A percentile compares a stretch with the other conserved stretches of the same genome.
Conservation (phyloP, 2,329 filamentous ascomycete species). For the Boeremia lycopersici region DNA sequence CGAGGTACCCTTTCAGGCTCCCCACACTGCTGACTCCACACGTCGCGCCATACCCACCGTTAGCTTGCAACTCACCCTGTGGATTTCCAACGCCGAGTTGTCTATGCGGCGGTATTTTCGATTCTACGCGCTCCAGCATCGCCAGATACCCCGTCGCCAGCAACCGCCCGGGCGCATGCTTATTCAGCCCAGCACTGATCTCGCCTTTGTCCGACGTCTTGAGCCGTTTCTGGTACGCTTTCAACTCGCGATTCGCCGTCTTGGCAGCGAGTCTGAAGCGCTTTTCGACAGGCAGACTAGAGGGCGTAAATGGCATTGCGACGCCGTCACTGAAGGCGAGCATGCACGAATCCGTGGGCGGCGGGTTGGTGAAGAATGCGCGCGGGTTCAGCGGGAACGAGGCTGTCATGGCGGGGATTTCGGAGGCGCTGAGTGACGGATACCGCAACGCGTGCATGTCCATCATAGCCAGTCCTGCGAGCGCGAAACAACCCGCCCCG, state of each 20-base stretch:
- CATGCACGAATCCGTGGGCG: conserved; percentile 53
- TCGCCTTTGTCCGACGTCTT: conserved; percentile 12
- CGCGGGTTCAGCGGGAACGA: conserved; percentile 57
- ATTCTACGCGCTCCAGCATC: conserved; percentile 47
- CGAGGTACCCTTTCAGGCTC: conserved; percentile 42
- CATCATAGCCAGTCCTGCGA: conserved; percentile 56
- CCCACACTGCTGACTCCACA: conserved; percentile 55
- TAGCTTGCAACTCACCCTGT: conserved; percentile 46
- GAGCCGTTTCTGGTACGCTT: conserved; percentile 53
- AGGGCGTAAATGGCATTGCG: conserved; percentile 50
- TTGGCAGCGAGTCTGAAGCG: conserved; percentile 49
- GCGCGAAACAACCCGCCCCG: conserved; percentile 54
- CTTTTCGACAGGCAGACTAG: conserved; percentile 41
- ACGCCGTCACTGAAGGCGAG: conserved; percentile 56
- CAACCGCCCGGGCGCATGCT: conserved; percentile 47
- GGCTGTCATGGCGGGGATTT: conserved; percentile 48
- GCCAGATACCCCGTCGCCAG: conserved; percentile 53
- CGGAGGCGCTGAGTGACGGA: conserved; percentile 30
- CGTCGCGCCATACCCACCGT: conserved; percentile 47
- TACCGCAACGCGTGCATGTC: conserved; percentile 46
- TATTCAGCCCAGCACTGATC: conserved; percentile 32
- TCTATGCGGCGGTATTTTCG: conserved; percentile 41
- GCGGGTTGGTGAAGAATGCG: conserved; percentile 48
- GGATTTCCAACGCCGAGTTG: conserved; percentile 35
- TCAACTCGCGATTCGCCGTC: conserved; percentile 52